Base-by-base conservation (phyloP, 805 yeast genomes). In the Candida stauntonica region DNA sequence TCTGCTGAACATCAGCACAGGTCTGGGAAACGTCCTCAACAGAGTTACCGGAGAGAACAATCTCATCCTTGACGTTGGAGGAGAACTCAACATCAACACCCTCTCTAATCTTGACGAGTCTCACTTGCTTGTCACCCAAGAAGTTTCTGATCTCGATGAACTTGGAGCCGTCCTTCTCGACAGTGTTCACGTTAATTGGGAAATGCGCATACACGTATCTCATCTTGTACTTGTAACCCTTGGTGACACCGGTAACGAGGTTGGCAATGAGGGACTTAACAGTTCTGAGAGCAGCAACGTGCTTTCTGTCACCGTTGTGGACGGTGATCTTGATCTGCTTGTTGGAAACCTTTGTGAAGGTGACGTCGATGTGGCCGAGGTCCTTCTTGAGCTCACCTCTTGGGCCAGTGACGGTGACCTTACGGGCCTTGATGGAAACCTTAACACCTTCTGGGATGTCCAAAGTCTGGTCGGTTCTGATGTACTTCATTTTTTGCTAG, bases 131-230 rank as follows among this genome's bases (percentile, higher is more conserved):
- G 79, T 93, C 98, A 76, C 99, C 99, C 74, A 91, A 81, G 83
- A 86, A 91, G 79, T 91, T 93, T 86, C 98, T 89, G 78, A 93
- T 89, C 79, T 93, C 98, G 60, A 89, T 84, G 63, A 62, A 78
- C 51, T 76, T 70, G 38, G 67, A 61, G 58, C 85, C 86, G 44
- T 91, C 91, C 62, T 77, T 75, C 55, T 84, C 86, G 66, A 85
- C 67, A 57, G 88, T 70, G 79, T 89, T 91, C 58, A 93, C 96
- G 75, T 93, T 93, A 75, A 94, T 93, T 71, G 99, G 99, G 95
- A 93, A 93, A 86, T 93, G 99, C 82, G 99, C 99, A 69, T 91
- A 94, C 52, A 93, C 99, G 71, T 87, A 88, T 81, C 97, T 88
- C 96, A 93, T 84, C 86, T 93, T 93, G 91, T 93, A 93, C 76